Conservation (phyloP, 148 eudicot species). For the Chenopodium berlandieri region DNA sequence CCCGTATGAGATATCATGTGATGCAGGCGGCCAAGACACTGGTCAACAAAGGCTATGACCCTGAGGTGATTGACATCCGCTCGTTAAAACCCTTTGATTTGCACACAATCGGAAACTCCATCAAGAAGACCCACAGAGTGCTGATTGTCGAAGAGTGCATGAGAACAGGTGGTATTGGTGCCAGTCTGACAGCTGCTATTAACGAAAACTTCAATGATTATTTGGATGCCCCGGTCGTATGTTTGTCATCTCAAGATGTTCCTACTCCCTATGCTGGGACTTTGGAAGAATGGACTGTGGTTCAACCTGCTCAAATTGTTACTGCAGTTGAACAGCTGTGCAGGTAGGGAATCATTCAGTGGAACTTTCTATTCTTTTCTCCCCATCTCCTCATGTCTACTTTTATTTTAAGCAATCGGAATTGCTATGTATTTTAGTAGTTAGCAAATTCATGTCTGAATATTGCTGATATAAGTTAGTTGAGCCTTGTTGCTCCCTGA, state of each 20-base stretch:
- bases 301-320: constrained; percentile 81
- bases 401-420: neutral
- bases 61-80: constrained; percentile 84
- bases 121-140: constrained; percentile 84
- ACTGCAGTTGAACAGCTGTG: constrained; percentile 87
- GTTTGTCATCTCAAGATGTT: constrained; percentile 91
- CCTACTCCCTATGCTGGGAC: constrained; percentile 93
- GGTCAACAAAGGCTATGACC: constrained; percentile 84
- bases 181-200: constrained; percentile 85
- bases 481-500: neutral
- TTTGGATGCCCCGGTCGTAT: constrained; percentile 73
- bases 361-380: neutral
- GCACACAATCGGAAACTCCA: constrained; percentile 71
- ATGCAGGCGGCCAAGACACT: constrained; percentile 86
- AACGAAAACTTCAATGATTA: constrained; percentile 82
- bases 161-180: constrained; percentile 92
- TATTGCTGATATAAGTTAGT: neutral
- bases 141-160: constrained; percentile 88
- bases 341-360: constrained; percentile 20
- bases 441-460: neutral
- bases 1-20: constrained; percentile 88
- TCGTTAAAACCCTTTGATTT: constrained; percentile 85
- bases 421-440: neutral
- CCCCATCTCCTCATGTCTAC: neutral
- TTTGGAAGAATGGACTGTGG: constrained; percentile 72